Evolutionary conservation across 805 yeast genomes (phyloP), one percentile per base, ranked within the genome.

Genomic region (Saccharomyces cerevisiae): DNA sequence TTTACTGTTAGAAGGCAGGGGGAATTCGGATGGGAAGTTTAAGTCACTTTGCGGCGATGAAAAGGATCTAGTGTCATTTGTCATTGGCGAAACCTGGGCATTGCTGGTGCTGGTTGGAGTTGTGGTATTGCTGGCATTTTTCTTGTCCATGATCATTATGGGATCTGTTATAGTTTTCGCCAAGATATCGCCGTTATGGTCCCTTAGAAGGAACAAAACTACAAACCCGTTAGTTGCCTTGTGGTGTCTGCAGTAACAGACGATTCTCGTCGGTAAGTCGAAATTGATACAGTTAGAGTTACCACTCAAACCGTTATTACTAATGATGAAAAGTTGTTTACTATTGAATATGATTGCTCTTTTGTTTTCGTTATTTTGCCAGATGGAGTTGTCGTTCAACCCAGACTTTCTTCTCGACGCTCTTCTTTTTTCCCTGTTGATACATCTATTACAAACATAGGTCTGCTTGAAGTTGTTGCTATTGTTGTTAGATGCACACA

Each of bases 181-280:
- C 21, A 91, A 77, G 4, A 89, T 77, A 24, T 76, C 74, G 24
- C 84, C 85, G 9, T 74, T 65, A 56, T 74, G 65, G 67, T 90
- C 82, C 57, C 82, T 84, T 49, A 91, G 66, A 3, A 85, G 80
- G 58, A 87, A 81, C 48, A 87, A 70, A 48, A 87, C 73, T 62
- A 81, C 81, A 74, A 90, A 92, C 1, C 98, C 98, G 41, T 79
- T 79, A n/a, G 84, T 75, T 57, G 90, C 96, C 59, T 82, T 82
- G 69, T 92, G 98, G 70, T 92, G 98, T 59, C 98, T 82, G 71
- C 97, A 92, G 67, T 92, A 92, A 69, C 98, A 92, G 6, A 92
- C 91, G 32, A 92, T 82, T 70, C 98, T 80, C 17, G 96, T 72
- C 24, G 81, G 78, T 3, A 82, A 67, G 48, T 78, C 83, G 13